These are phyloP conservation scores for Verticillium zaregamsianum DNA, from an alignment of 2,329 filamentous ascomycete genomes.

Conservation along the genomic window DNA sequence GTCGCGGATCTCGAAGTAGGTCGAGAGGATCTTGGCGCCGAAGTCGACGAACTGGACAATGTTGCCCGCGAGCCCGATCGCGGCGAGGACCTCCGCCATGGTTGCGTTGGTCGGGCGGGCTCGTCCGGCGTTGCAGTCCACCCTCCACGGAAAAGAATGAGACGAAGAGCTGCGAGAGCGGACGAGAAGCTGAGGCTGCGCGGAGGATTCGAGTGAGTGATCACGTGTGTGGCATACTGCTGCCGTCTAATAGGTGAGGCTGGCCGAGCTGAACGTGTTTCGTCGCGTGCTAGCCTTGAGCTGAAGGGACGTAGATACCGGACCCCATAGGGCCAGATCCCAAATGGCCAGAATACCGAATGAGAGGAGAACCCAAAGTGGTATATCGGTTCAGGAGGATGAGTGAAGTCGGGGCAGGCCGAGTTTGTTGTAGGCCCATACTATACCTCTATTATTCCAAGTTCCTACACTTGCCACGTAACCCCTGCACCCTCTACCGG, in stretches of 20 bases:
- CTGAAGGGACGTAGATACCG: background rate
- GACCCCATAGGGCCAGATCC: too few relatives aligned
- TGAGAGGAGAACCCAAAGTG: too few relatives aligned
- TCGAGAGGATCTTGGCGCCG: conserved; percentile 1
- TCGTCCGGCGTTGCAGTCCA: background rate
- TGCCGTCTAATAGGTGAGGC: background rate
- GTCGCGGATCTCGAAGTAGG: background rate
- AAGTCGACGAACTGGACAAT: conserved; percentile 9
- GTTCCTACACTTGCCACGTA: too few relatives aligned
- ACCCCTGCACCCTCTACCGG: too few relatives aligned
- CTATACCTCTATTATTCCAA: too few relatives aligned
- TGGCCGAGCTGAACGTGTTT: background rate
- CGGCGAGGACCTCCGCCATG: background rate
- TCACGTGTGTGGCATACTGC: background rate
- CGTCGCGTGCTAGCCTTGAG: background rate
- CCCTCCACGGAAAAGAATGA: background rate
- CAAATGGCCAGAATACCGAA: too few relatives aligned
- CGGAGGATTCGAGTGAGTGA: background rate
- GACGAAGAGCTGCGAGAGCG: too few relatives aligned
- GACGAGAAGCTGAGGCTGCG: too few relatives aligned
- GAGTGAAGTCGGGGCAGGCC: too few relatives aligned
- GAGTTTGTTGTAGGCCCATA: too few relatives aligned
- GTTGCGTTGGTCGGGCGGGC: background rate
- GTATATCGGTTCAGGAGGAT: too few relatives aligned
- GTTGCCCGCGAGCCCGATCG: conserved; percentile 37